Base-by-base conservation (phyloP, 2,329 filamentous ascomycete species). In the Thelonectria blattea region DNA sequence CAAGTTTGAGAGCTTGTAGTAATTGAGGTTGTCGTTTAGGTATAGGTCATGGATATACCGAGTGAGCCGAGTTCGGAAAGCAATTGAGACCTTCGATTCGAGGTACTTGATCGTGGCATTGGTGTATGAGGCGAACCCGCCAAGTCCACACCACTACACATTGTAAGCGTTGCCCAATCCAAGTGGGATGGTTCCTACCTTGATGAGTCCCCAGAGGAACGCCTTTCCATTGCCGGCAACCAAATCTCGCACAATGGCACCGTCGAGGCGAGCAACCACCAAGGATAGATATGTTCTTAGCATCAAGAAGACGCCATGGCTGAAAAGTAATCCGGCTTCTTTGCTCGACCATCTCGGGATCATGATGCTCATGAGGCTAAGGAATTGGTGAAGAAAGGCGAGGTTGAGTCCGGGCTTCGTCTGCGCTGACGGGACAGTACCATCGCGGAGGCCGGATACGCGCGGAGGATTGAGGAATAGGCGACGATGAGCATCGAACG, bases 21-120 rank as follows among this genome's bases (percentile, higher is more conserved):
- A 99, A 72, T 96, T 97, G 65, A 97, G 86, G 68, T 95, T 93
- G 58, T 96, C 91, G 74, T 96, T 97, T 15, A 99, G 85, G 72
- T 99, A 99, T 9, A 99, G 80, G 72, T 99, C 95, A 76, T 99
- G 95, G 55, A 99, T 97, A 75, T 99, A 99, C 68, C 95, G 84
- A 2, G 95, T 99, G 14, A 99, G 83, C 11, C 95, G 88, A 5
- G 95, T 99, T 43, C 95, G 89, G 83, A 99, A 99, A 34, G 96
- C 94, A 67, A 99, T 99, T 7, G 94, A 97, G 55, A 99, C 93
- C 80, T 99, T 99, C 52, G 92, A 94, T 77, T 99, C 94, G 64
- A 99, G 84, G 78, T 91, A 99, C 77, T 98, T 98, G 82, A 99
- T 99, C 91, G 96, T 97, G 56, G 94, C 93, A 76, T 99, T 99